Evolutionary conservation across 495 filamentous ascomycete species (phyloP).

Genomic region (Trichoderma gamsii): DNA sequence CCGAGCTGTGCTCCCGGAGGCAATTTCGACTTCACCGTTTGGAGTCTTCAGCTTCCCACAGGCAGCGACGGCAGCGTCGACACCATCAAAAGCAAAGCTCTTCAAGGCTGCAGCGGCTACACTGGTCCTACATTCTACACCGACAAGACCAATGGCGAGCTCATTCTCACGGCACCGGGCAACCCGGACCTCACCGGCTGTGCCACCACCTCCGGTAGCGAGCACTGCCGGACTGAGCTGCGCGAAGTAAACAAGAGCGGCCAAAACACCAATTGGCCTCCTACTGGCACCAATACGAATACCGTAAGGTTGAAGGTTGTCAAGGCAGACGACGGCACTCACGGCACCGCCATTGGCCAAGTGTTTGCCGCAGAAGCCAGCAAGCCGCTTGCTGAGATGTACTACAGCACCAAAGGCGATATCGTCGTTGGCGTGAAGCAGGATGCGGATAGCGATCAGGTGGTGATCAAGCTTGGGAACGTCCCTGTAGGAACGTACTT

Average conservation of each 20-base stretch:
- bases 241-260: conserved; percentile 30
- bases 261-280: conserved; percentile 23
- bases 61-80: conserved; percentile 25
- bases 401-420: conserved; percentile 27
- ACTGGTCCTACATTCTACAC: conserved; percentile 33
- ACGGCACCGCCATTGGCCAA: conserved; percentile 37
- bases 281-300: conserved; percentile 26
- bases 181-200: conserved; percentile 27
- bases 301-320: conserved; percentile 24
- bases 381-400: conserved; percentile 37
- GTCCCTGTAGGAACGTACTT: conserved; percentile 28
- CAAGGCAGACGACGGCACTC: conserved; percentile 25
- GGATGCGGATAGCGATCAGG: conserved; percentile 23
- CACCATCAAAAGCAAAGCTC: conserved; percentile 24
- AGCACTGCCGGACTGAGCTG: conserved; percentile 40
- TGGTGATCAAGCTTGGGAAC: conserved; percentile 24
- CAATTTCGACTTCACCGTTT: conserved; percentile 32
- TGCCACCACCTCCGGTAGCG: conserved; percentile 31
- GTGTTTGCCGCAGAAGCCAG: conserved; percentile 27
- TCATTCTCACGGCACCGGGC: conserved; percentile 34
- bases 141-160: conserved; percentile 24
- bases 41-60: conserved; percentile 35
- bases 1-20: conserved; percentile 33
- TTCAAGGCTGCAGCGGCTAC: conserved; percentile 32
- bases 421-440: conserved; percentile 31